Base-by-base conservation (phyloP, 2,329 filamentous ascomycete genomes). In the Trichoderma atrobrunneum region DNA sequence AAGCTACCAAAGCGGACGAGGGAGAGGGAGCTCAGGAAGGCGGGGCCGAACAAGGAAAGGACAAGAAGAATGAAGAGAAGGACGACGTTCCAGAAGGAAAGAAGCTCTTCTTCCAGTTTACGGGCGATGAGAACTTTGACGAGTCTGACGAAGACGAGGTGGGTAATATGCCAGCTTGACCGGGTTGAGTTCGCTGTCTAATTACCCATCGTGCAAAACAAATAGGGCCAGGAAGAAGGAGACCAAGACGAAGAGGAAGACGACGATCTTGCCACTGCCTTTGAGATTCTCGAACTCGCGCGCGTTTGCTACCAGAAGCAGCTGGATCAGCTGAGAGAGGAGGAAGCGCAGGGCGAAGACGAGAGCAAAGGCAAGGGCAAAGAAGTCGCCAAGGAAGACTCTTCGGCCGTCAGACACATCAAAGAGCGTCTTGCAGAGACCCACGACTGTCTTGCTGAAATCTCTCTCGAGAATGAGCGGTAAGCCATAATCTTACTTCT, bases 391-490 rank as follows among this genome's bases (percentile, higher is more conserved):
- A 78, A 82, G 43, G 80, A 79, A 26, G 83, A 86, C 67, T 82
- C 81, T 8, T 81, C 83, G 54, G 76, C 80, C 2, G 75, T 85
- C 57, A 83, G 87, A 75, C 89, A 92, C 73, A 86, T 95, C 78
- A 95, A 94, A 82, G 93, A 97, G 82, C 90, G 94, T 71, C 88
- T 98, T 39, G 94, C 94, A 73, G 96, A 99, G 79, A 97, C 94
- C 10, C 94, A 98, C 80, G 95, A 98, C 80, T 88, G 97, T 71
- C 92, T 98, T 74, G 93, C 95, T 11, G 96, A 99, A 82, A 98
- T 99, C 74, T 97, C 93, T n/a, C 86, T 99, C 32, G 96, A 99
- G 84, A 97, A 96, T 76, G 96, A 98, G 83, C 91, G 92, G 84
- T 90, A 83, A 73, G 81, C 74, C 57, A 21, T 8, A 54, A 21